Percentiles rank a stretch among this genome's conserved stretches.
Conservation (phyloP, 768 basidiomycete species). For the Pisolithus marmoratus region DNA sequence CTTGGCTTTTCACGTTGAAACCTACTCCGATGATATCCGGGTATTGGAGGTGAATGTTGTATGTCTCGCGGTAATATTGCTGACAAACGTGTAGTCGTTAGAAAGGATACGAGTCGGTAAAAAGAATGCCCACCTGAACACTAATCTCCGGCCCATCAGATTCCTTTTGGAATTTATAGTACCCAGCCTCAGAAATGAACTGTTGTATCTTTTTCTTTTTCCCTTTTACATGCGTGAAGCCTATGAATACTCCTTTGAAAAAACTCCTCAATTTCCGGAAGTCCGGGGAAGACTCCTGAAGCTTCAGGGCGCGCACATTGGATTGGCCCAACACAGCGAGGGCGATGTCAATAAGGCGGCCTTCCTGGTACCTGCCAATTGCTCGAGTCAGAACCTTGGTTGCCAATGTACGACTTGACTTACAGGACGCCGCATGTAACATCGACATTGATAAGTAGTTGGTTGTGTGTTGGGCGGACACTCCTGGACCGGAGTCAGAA, state of each 20-base stretch:
- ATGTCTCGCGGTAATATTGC: slow-evolving; percentile 35
- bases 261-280: slow-evolving; percentile 34
- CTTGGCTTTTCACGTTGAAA: slow-evolving; percentile 13
- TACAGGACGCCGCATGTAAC: slow-evolving; percentile 43
- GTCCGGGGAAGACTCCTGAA: slow-evolving; percentile 14
- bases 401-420: slow-evolving; percentile 9
- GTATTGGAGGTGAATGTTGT: slow-evolving; percentile 28
- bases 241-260: slow-evolving; percentile 33
- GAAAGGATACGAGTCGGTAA: neutral
- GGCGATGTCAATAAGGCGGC: slow-evolving; percentile 24
- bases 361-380: slow-evolving; percentile 21
- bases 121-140: slow-evolving; percentile 31
- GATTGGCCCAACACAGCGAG: slow-evolving; percentile 21
- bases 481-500: slow-evolving; percentile 28
- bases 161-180: slow-evolving; percentile 35
- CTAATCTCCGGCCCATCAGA: slow-evolving; percentile 21
- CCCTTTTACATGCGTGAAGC: slow-evolving; percentile 18
- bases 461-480: slow-evolving; percentile 37
- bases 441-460: slow-evolving; percentile 43
- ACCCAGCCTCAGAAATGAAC: slow-evolving; percentile 35
- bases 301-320: slow-evolving; percentile 26
- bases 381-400: neutral
- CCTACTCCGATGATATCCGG: slow-evolving; percentile 37
- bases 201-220: slow-evolving; percentile 31
- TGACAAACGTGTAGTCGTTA: slow-evolving; percentile 17